Evolutionary conservation across 306 rosid species (phyloP).

Genomic region (Carpinus fangiana): DNA sequence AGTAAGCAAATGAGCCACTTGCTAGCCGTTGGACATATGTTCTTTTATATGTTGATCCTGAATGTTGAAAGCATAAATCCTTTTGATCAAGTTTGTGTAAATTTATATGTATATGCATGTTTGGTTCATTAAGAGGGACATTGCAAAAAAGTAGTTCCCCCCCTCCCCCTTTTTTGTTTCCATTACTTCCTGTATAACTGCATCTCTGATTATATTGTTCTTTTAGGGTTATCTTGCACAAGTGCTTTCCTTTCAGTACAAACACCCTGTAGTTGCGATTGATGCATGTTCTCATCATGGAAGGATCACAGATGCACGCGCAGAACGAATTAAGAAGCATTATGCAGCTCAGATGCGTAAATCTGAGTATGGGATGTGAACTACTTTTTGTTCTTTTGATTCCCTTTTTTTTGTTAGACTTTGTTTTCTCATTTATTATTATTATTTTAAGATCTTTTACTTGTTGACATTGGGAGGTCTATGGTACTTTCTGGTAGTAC

Average conservation of each 20-base stretch:
- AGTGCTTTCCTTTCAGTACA: constrained; percentile 81
- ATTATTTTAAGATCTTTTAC: background rate
- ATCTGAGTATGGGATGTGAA: constrained; percentile 51
- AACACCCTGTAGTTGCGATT: constrained; percentile 75
- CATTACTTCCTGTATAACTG: background rate
- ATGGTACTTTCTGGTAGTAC: constrained; percentile 12
- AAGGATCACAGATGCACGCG: constrained; percentile 69
- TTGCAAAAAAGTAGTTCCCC: no score
- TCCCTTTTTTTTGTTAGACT: background rate
- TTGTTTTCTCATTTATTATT: constrained; percentile 9
- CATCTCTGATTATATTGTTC: constrained; percentile 12
- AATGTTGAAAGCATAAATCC: background rate
- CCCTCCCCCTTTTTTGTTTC: background rate
- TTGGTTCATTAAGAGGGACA: background rate
- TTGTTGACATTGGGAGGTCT: constrained; percentile 8
- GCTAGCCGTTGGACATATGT: background rate
- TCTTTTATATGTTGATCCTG: background rate
- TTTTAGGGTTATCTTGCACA: constrained; percentile 94
- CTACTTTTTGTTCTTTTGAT: background rate
- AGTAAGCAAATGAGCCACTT: background rate
- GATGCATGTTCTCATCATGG: constrained; percentile 96
- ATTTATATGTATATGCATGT: background rate
- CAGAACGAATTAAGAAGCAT: constrained; percentile 70
- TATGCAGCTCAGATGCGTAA: constrained; percentile 69
- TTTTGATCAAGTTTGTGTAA: background rate